A percentile compares a stretch with the other conserved stretches of the same genome.
phyloP scores from a whole-genome alignment of 2,329 filamentous ascomycete genomes.

The Exophiala oligosperma region DNA sequence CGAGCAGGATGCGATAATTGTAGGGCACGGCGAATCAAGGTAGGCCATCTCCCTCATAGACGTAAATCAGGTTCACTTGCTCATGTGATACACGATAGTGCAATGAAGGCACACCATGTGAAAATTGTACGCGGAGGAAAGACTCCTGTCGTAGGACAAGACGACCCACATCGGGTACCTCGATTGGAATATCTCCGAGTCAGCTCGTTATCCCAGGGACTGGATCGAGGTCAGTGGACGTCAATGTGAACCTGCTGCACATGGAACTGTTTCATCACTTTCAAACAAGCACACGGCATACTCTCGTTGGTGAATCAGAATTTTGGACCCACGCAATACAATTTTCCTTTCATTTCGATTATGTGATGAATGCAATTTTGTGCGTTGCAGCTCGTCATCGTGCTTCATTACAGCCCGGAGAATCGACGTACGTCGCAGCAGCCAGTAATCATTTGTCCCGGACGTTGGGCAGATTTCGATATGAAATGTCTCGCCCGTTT shows the following conservation, averaged over 20 bases:
- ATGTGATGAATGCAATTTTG: not conserved
- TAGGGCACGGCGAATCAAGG: not conserved
- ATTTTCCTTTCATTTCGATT: not conserved
- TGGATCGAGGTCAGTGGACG: not conserved
- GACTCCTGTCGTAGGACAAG: not conserved
- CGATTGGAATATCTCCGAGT: not conserved
- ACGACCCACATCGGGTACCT: not conserved
- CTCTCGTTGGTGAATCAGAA: not conserved
- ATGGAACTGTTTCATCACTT: not conserved
- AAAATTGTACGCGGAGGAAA: not conserved
- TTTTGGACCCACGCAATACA: not conserved
- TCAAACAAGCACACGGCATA: not conserved
- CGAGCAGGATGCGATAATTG: not conserved
- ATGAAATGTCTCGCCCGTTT: not conserved
- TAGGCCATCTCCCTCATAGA: not conserved
- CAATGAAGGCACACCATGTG: not conserved
- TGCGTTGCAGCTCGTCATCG: not conserved
- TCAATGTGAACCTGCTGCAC: not conserved
- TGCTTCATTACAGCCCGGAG: not conserved
- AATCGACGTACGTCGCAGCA: not conserved
- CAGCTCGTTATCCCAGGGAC: not conserved
- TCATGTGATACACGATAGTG: not conserved
- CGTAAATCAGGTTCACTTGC: no score
- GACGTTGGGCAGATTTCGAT: not conserved
- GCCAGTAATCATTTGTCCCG: not conserved